phyloP scores from a whole-genome alignment of 108 stramenopile genomes.

The Nannochloropsis gaditana region DNA sequence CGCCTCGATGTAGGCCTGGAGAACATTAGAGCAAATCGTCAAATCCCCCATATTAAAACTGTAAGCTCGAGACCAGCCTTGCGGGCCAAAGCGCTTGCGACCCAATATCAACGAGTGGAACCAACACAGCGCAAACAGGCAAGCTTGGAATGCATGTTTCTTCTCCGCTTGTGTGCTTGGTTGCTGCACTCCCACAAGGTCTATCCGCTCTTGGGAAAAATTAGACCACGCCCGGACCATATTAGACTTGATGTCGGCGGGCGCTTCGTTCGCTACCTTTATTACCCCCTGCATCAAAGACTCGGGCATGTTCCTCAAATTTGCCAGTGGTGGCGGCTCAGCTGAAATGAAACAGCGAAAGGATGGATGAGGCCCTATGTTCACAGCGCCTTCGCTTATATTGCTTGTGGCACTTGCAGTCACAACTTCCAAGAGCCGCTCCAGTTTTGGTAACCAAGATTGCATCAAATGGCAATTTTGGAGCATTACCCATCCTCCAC shows the following conservation, averaged over 20 bases:
- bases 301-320: slow-evolving; percentile 71
- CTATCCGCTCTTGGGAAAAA: slow-evolving; percentile 47
- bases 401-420: slow-evolving; percentile 61
- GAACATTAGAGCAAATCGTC: slow-evolving; percentile 63
- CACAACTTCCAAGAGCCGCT: slow-evolving; percentile 66
- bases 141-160: slow-evolving; percentile 57
- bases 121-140: slow-evolving; percentile 71
- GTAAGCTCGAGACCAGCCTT: slow-evolving; percentile 70
- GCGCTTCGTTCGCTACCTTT: slow-evolving; percentile 74
- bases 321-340: slow-evolving; percentile 66
- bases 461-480: slow-evolving; percentile 76
- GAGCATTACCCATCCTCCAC: slow-evolving; percentile 77
- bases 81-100: slow-evolving; percentile 66
- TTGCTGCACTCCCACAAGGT: slow-evolving; percentile 51
- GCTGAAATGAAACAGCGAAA: slow-evolving; percentile 69
- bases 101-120: slow-evolving; percentile 74
- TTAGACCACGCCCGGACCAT: slow-evolving; percentile 67
- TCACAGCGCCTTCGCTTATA: slow-evolving; percentile 41
- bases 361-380: slow-evolving; percentile 18
- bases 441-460: slow-evolving; percentile 67
- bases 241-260: slow-evolving; percentile 67
- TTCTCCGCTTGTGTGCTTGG: slow-evolving; percentile 60
- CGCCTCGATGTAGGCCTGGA: slow-evolving; percentile 29
- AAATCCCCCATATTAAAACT: slow-evolving; percentile 68
- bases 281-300: slow-evolving; percentile 64